Evolutionary conservation across 768 basidiomycete species (phyloP), one percentile per base, ranked within the genome.

Genomic region (Lactarius tabidus): DNA sequence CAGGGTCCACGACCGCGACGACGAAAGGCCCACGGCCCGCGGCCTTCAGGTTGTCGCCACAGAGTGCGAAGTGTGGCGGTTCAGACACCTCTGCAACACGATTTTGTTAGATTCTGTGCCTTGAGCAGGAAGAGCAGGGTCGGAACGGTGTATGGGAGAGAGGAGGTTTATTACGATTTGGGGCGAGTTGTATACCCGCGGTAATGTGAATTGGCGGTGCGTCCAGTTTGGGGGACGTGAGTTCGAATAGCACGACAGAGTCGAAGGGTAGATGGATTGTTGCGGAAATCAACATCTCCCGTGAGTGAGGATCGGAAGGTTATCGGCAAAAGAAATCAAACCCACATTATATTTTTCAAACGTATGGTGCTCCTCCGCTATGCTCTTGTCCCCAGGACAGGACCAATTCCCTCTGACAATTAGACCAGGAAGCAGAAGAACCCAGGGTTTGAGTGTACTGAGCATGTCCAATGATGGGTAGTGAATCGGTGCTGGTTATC

Each of bases 1-100:
- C 64, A 43, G 38, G 64, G 51, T 66, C 64, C 14, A 61, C 26
- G n/a, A 3, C 43, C n/a, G 33, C 64, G 64, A 66, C 15, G 43
- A 66, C 60, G 45, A 66, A 66, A 20, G 64, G 64, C 23, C 64
- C 64, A 52, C 1, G 12, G 18, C 39, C 51, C 2, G 29, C 20
- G 5, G 33, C 14, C n/a, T n/a, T n/a, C n/a, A n/a, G 15, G 18
- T 31, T 10, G 41, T 35, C 33, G 54, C 59, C 12, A 31, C 18
- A 31, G 20, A 66, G 12, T 14, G 35, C 23, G 45, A 57, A 62
- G 0, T 31, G 17, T 26, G 60, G 62, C 14, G 35, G 23, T 4
- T 28, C 20, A 18, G 56, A 43, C 12, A 45, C 39, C n/a, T 43
- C 64, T 65, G 43, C n/a, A 33, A 45, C 8, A 45, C 20, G 20